Evolutionary conservation across 495 filamentous ascomycete species (phyloP).

Genomic region (Penicillium riverlandense): DNA sequence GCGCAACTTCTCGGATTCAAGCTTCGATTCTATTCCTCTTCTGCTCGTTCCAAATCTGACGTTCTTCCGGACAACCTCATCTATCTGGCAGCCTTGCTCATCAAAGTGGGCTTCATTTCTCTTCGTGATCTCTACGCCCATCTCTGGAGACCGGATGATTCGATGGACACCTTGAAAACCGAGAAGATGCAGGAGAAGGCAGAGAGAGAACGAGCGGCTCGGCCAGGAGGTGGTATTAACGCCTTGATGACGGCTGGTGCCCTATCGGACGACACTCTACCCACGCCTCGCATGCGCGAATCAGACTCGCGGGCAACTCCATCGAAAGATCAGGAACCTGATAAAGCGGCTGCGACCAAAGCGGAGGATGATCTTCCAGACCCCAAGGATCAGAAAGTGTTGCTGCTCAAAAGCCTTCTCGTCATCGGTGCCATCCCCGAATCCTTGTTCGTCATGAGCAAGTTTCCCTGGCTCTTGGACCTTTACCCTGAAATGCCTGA

Average conservation of each 20-base stretch:
- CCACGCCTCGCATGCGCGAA: conserved; percentile 39
- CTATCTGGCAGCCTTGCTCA: conserved; percentile 81
- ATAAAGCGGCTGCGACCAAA: conserved; percentile 38
- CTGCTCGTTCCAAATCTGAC: conserved; percentile 61
- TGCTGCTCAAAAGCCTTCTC: conserved; percentile 76
- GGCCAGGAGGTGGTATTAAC: conserved; percentile 63
- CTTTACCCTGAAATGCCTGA: conserved; percentile 68
- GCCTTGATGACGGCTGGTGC: conserved; percentile 87
- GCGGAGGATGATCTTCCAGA: conserved; percentile 59
- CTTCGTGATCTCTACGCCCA: conserved; percentile 88
- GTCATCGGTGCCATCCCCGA: conserved; percentile 91
- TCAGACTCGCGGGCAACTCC: conserved; percentile 37
- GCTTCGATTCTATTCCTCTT: conserved; percentile 82
- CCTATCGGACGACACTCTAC: conserved; percentile 72
- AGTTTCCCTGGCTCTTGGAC: conserved; percentile 85
- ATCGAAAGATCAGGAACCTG: conserved; percentile 44
- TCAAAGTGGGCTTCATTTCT: conserved; percentile 98
- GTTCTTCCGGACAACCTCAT: conserved; percentile 83
- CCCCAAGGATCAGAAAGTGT: conserved; percentile 83
- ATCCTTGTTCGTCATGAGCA: conserved; percentile 83
- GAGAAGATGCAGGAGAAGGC: conserved; percentile 69
- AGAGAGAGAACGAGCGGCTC: conserved; percentile 61
- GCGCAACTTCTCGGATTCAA: conserved; percentile 97
- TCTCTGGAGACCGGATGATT: conserved; percentile 76
- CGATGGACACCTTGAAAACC: conserved; percentile 64